These are phyloP conservation scores for Penicillium sp. DNA, from an alignment of 2,329 filamentous ascomycete genomes.

Conservation along the genomic window DNA sequence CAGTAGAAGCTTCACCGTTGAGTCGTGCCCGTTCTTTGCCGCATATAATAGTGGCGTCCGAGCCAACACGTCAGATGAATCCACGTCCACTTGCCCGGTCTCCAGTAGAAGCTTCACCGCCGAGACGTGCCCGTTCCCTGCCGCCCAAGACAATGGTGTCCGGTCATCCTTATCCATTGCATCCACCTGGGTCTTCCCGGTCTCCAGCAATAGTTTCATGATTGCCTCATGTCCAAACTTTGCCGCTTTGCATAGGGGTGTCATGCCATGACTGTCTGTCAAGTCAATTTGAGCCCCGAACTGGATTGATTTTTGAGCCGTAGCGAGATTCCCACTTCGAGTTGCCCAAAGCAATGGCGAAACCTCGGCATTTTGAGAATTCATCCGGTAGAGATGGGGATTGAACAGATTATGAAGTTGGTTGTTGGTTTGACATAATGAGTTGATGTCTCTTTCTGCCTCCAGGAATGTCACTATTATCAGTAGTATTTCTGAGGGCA, in stretches of 20 bases:
- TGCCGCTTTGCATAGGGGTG: neutral
- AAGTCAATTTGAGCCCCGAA: neutral
- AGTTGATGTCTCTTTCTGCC: neutral
- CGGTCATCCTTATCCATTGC: no score
- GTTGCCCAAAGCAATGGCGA: neutral
- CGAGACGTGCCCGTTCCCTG: no score
- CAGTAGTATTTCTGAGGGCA: neutral
- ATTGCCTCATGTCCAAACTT: slow-evolving; percentile 3
- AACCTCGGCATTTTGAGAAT: neutral
- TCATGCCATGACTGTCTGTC: neutral
- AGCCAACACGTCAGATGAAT: no score
- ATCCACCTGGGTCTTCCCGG: no score
- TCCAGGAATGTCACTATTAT: neutral
- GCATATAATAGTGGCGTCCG: no score
- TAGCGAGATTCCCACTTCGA: neutral
- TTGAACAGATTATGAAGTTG: neutral
- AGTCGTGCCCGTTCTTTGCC: no score
- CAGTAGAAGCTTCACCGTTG: no score
- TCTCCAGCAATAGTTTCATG: slow-evolving; percentile 8
- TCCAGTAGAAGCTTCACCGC: no score
- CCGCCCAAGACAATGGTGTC: no score
- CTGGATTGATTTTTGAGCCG: neutral
- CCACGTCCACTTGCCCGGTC: no score
- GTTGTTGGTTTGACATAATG: neutral
- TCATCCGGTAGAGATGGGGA: neutral